Evolutionary conservation across 1,284 basidiomycete genomes (phyloP).

Genomic region (Ceratobasidium papillatum): DNA sequence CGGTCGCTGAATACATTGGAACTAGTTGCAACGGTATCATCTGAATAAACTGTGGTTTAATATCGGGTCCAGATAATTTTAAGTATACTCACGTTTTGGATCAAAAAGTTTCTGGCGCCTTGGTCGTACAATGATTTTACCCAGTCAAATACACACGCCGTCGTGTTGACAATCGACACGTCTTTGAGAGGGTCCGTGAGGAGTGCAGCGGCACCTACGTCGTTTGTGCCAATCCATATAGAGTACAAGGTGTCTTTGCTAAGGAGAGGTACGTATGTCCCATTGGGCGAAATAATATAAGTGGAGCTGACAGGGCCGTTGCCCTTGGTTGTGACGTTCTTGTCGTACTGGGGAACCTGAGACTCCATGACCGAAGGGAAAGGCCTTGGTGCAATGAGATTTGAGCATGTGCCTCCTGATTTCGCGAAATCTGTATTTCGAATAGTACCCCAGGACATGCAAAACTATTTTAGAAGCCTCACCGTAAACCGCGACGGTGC

Average conservation of each 20-base stretch:
- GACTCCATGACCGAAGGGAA: conserved; percentile 38
- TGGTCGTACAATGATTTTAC: conserved; percentile 55
- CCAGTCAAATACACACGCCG: conserved; percentile 58
- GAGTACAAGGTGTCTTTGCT: conserved; percentile 17
- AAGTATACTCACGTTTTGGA: conserved; percentile 54
- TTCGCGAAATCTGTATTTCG: conserved; percentile 59
- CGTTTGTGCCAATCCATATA: conserved; percentile 30
- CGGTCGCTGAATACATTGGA: conserved; percentile 52
- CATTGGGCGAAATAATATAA: conserved; percentile 57
- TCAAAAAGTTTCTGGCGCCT: conserved; percentile 59
- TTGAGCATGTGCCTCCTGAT: conserved; percentile 59
- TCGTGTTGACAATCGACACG: conserved; percentile 56
- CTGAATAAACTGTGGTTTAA: conserved; percentile 42
- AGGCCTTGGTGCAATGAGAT: conserved; percentile 55
- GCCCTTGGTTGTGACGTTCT: conserved; percentile 23
- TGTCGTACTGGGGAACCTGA: conserved; percentile 20
- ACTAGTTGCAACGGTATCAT: conserved; percentile 53
- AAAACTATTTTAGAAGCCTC: no score
- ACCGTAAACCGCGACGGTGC: conserved; percentile 53
- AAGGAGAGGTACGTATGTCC: conserved; percentile 48
- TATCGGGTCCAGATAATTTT: not conserved
- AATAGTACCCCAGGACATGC: no score
- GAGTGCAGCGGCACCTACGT: conserved; percentile 53
- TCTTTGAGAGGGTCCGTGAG: conserved; percentile 55
- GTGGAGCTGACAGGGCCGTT: conserved; percentile 49